Evolutionary conservation across 2,329 filamentous ascomycete genomes (phyloP).

Genomic region (Colletotrichum limetticola): DNA sequence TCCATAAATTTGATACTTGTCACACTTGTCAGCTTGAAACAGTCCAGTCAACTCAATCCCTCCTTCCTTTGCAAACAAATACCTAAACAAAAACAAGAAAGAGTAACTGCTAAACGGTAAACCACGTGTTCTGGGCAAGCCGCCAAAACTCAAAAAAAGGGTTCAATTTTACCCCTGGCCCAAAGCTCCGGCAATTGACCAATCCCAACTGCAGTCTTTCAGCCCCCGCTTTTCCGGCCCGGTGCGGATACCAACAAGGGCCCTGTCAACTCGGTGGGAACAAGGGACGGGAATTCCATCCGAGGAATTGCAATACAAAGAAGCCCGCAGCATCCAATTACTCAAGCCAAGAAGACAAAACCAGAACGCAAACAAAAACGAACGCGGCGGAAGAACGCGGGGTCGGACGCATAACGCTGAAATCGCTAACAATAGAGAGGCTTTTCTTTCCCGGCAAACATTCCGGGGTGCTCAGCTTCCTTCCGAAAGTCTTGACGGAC

Average conservation of each 20-base stretch:
- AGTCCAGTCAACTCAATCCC: background rate
- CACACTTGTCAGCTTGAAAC: constrained; percentile 15
- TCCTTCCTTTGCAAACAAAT: background rate
- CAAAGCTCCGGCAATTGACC: constrained; percentile 16
- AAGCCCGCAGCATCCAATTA: background rate
- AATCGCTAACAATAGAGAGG: background rate
- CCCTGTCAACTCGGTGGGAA: constrained; percentile 12
- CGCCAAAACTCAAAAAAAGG: background rate
- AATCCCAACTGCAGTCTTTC: constrained; percentile 8
- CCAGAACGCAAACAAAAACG: background rate
- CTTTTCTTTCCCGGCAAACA: background rate
- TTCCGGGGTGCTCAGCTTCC: background rate
- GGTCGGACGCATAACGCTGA: no score
- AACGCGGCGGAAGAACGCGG: background rate
- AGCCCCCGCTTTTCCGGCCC: constrained; percentile 14
- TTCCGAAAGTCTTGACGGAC: background rate
- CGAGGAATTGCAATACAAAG: background rate
- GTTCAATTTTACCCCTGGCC: constrained; percentile 10
- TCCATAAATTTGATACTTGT: background rate
- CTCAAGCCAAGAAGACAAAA: background rate
- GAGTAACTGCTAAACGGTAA: background rate
- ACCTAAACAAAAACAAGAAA: background rate
- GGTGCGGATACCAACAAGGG: constrained; percentile 21
- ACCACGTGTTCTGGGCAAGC: background rate
- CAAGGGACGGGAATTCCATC: constrained; percentile 18